Evolutionary conservation across 2,329 filamentous ascomycete species (phyloP).

Genomic region (Madurella fahalii): DNA sequence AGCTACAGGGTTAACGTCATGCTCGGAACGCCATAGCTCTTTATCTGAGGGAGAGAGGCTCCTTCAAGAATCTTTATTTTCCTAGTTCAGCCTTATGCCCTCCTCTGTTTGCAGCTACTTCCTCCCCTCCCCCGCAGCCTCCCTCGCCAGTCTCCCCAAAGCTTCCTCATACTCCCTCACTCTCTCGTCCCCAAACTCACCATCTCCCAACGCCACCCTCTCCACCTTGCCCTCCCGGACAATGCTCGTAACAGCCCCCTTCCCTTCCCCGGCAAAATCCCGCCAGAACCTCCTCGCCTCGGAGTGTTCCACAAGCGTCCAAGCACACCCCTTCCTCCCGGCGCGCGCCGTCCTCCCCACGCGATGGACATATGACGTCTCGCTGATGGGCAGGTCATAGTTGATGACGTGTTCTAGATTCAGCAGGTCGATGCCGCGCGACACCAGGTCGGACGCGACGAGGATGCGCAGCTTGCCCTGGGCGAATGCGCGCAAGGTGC

Average conservation of each 20-base stretch:
- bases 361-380: slow-evolving; percentile 83
- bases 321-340: slow-evolving; percentile 69
- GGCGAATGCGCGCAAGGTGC: slow-evolving; percentile 63
- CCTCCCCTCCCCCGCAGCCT: slow-evolving; percentile 44
- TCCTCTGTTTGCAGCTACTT: slow-evolving; percentile 10
- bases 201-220: slow-evolving; percentile 41
- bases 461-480: slow-evolving; percentile 64
- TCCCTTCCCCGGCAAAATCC: slow-evolving; percentile 61
- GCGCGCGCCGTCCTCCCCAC: slow-evolving; percentile 88
- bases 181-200: slow-evolving; percentile 45
- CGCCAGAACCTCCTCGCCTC: slow-evolving; percentile 93
- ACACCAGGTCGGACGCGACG: slow-evolving; percentile 89
- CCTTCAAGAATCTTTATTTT: no score
- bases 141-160: slow-evolving; percentile 58
- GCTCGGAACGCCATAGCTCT: no score
- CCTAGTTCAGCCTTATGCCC: no score
- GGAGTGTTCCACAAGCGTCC: slow-evolving; percentile 77
- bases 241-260: slow-evolving; percentile 36
- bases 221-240: slow-evolving; percentile 46
- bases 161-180: slow-evolving; percentile 51
- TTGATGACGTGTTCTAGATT: slow-evolving; percentile 82
- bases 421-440: slow-evolving; percentile 80
- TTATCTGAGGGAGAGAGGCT: no score
- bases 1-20: no score
- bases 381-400: slow-evolving; percentile 81